Evolutionary conservation across 1,139 yeast species (phyloP).

Genomic region (Candida tropicalis): DNA sequence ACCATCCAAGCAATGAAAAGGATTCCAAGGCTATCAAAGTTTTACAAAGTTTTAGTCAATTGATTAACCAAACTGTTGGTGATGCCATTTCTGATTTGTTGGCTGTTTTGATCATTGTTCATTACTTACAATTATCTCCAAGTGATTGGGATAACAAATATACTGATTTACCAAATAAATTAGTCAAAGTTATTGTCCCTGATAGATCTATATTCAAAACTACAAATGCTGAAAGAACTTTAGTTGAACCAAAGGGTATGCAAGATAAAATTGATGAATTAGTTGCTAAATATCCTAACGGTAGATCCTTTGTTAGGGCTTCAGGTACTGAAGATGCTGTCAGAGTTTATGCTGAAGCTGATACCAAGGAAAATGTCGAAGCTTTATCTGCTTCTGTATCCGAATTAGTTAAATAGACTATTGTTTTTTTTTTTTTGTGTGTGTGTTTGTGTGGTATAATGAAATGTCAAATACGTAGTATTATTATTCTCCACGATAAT

Average conservation of each 20-base stretch:
- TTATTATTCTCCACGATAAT: slow-evolving; percentile 19
- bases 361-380: slow-evolving; percentile 38
- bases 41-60: slow-evolving; percentile 58
- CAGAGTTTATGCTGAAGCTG: slow-evolving; percentile 92
- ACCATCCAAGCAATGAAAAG: slow-evolving; percentile 24
- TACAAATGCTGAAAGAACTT: slow-evolving; percentile 85
- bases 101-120: slow-evolving; percentile 68
- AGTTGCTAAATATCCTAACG: slow-evolving; percentile 59
- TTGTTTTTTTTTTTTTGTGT: too few species aligned
- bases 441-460: too few species aligned
- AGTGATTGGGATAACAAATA: slow-evolving; percentile 77
- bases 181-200: slow-evolving; percentile 78
- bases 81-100: slow-evolving; percentile 92
- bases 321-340: slow-evolving; percentile 99
- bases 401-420: slow-evolving; percentile 27
- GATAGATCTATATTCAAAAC: slow-evolving; percentile 82
- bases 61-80: slow-evolving; percentile 96
- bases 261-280: slow-evolving; percentile 71
- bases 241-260: slow-evolving; percentile 75
- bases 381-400: slow-evolving; percentile 37
- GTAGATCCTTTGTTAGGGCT: slow-evolving; percentile 93
- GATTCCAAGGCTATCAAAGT: slow-evolving; percentile 49
- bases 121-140: slow-evolving; percentile 58
- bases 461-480: not conserved
- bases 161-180: slow-evolving; percentile 81